Conservation (phyloP, 345 rosid genomes). For the Pseudoturritis turrita region DNA sequence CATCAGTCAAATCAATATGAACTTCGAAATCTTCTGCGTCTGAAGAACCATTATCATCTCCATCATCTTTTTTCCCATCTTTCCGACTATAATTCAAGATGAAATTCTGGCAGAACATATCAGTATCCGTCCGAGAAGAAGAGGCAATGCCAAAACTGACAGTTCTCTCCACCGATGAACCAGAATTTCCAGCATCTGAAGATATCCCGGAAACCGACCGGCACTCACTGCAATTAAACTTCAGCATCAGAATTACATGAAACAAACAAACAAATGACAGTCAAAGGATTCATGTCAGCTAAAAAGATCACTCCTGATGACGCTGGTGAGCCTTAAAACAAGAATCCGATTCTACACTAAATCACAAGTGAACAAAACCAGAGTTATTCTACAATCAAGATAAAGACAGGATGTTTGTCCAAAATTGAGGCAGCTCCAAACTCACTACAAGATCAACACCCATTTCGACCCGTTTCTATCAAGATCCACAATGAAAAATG, state of each 20-base stretch:
- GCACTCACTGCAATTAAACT: constrained; percentile 36
- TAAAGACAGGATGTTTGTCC: too few relatives aligned
- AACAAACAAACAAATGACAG: background rate
- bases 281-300: background rate
- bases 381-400: too few relatives aligned
- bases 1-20: constrained; percentile 93
- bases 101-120: constrained; percentile 52
- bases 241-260: constrained; percentile 1
- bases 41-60: constrained; percentile 41
- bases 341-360: background rate
- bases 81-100: constrained; percentile 49
- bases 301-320: background rate
- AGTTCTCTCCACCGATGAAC: constrained; percentile 33
- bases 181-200: constrained; percentile 39
- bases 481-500: background rate
- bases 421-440: too few relatives aligned
- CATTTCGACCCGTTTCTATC: background rate
- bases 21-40: constrained; percentile 54
- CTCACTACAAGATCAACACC: background rate
- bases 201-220: constrained; percentile 25
- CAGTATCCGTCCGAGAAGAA: constrained; percentile 35
- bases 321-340: background rate
- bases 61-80: constrained; percentile 47
- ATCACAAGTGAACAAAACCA: background rate
- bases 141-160: constrained; percentile 33